Conservation (phyloP, 1,284 basidiomycete species). For the Cryptococcus floricola region DNA sequence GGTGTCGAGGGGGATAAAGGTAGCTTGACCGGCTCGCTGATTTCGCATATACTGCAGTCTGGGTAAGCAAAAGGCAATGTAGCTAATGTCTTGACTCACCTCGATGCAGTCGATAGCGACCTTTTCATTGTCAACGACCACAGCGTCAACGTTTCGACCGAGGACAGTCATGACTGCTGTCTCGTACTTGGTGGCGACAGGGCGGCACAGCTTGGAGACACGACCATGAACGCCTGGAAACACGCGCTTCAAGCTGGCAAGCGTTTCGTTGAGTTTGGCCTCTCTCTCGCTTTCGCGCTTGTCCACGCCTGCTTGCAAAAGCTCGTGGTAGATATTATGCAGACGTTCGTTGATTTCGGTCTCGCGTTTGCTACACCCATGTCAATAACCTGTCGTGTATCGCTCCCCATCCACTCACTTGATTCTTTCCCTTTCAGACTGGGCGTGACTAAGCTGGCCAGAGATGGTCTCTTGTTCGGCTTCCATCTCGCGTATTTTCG, state of each 20-base stretch:
- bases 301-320: constrained; percentile 83
- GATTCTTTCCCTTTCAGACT: constrained; percentile 37
- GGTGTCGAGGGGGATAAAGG: constrained; percentile 94
- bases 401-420: constrained; percentile 18
- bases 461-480: constrained; percentile 34
- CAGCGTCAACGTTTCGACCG: constrained; percentile 89
- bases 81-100: constrained; percentile 50
- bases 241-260: constrained; percentile 75
- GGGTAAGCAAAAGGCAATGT: not conserved
- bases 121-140: constrained; percentile 94
- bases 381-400: not conserved
- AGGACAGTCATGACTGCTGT: constrained; percentile 91
- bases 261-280: constrained; percentile 74
- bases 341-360: constrained; percentile 88
- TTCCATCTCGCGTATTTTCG: constrained; percentile 59
- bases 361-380: constrained; percentile 67
- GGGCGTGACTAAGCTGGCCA: constrained; percentile 36
- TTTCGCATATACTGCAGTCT: constrained; percentile 78
- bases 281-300: constrained; percentile 82
- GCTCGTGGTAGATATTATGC: constrained; percentile 72
- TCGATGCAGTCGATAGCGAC: constrained; percentile 97
- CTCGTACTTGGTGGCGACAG: constrained; percentile 88
- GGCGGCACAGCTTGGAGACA: constrained; percentile 87
- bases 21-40: constrained; percentile 90
- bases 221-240: constrained; percentile 90